Evolutionary conservation across 495 filamentous ascomycete species (phyloP).

Genomic region (Aspergillus asperescens): DNA sequence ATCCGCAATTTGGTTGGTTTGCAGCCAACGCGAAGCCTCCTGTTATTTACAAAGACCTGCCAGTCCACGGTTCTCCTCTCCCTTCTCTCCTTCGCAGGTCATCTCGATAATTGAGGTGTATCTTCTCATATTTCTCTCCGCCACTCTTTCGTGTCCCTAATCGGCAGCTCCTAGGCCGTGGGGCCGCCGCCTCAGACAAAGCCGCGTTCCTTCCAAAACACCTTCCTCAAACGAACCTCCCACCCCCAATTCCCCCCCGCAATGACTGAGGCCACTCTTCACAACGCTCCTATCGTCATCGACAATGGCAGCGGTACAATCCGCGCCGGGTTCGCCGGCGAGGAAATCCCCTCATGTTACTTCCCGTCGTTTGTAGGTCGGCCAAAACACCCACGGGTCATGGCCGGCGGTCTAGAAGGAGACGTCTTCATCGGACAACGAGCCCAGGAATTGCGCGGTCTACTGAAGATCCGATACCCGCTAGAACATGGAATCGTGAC

Average conservation of each 20-base stretch:
- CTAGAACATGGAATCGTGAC: slow-evolving; percentile 98
- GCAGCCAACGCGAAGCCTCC: slow-evolving; percentile 9
- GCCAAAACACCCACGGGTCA: slow-evolving; percentile 92
- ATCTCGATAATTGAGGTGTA: background rate
- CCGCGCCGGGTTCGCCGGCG: slow-evolving; percentile 91
- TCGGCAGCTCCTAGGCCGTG: slow-evolving; percentile 29
- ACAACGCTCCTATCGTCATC: slow-evolving; percentile 96
- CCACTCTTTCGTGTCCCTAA: slow-evolving; percentile 3
- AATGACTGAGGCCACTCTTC: slow-evolving; percentile 76
- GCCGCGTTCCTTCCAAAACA: slow-evolving; percentile 22
- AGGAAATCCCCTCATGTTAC: slow-evolving; percentile 90
- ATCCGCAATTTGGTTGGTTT: slow-evolving; percentile 6
- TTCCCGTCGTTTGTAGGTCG: slow-evolving; percentile 98
- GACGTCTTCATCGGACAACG: slow-evolving; percentile 95
- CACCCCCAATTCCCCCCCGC: slow-evolving; percentile 31
- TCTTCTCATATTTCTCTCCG: background rate
- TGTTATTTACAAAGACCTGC: background rate
- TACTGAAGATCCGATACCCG: slow-evolving; percentile 92
- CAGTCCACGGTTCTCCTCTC: background rate
- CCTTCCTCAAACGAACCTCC: slow-evolving; percentile 12
- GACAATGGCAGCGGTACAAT: slow-evolving; percentile 99
- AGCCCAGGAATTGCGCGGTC: slow-evolving; percentile 84
- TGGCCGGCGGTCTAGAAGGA: slow-evolving; percentile 92
- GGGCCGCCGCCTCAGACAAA: slow-evolving; percentile 27
- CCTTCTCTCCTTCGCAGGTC: background rate